Evolutionary conservation across 345 rosid genomes (phyloP), one percentile per base, ranked within the genome.

Genomic region (Gossypium bickii): DNA sequence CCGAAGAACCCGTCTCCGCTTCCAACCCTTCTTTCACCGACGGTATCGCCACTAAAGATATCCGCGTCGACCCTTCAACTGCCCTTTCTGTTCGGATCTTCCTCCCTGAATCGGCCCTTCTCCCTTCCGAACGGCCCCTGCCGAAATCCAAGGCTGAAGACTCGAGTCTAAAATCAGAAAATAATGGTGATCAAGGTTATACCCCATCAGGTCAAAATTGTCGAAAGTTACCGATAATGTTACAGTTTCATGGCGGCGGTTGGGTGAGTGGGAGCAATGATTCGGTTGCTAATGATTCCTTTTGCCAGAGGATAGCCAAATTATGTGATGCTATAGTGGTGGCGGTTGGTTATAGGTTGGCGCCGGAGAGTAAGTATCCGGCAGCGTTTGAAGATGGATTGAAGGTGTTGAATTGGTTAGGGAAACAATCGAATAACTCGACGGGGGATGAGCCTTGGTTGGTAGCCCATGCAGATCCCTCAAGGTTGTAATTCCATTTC

Each of bases 231-330:
- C 97, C 96, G 20, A 81, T 94, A 43, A 85, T 93, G 85, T 47
- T 94, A 85, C 98, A 94, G 86, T 94, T 92, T 29, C 98, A 94
- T 24, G 98, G 98, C 27, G 99, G 99, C 1, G 94, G 98, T 12
- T 92, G 97, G 97, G 96, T 94, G 49, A 92, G 97, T 67, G 97
- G 98, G 67, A 88, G 95, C 72, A 89, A 88, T 53, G 98, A 92
- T 67, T 94, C 98, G 20, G 95, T 87, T 68, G 93, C 93, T 7
- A 94, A 93, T 75, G 99, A 89, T 87, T 78, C 68, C 53, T 94
- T 93, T 49, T 94, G 98, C 64, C 81, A 88, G 77, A 80, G 97
- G 82, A 89, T 91, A 79, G 87, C 92, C 12, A 92, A 89, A 75
- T 81, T 89, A 49, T 92, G 94, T 72, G 98, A 94, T 43, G 91